These are phyloP conservation scores for Sordaria brevicollis DNA, from an alignment of 495 filamentous ascomycete species.

Conservation along the genomic window DNA sequence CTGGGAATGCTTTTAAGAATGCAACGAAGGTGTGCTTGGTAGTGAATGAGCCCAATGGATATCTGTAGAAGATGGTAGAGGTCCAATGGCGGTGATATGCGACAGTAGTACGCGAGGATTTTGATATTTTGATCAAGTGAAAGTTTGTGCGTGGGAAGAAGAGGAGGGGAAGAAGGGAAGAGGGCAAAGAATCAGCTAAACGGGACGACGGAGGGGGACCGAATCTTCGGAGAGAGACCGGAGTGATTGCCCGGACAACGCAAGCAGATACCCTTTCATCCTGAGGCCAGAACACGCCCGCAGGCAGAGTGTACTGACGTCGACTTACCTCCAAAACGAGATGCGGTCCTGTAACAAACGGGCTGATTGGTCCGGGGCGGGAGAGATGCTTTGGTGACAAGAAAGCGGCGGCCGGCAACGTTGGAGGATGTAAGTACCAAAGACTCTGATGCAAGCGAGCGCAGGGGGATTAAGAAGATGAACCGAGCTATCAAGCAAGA, in stretches of 20 bases:
- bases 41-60: background rate
- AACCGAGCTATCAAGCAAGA: conserved; percentile 46
- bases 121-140: background rate
- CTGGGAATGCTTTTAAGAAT: background rate
- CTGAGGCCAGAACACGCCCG: background rate
- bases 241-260: background rate
- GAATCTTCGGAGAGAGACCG: background rate
- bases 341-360: background rate
- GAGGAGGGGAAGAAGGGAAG: background rate
- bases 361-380: background rate
- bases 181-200: background rate
- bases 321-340: conserved; percentile 21
- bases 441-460: conserved; percentile 42
- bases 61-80: background rate
- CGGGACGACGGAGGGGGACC: background rate
- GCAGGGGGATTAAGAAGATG: conserved; percentile 38
- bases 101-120: background rate
- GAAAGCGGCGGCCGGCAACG: conserved; percentile 13
- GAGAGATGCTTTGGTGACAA: conserved; percentile 13
- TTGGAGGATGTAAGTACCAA: conserved; percentile 34
- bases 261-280: background rate
- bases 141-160: background rate
- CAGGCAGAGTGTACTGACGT: background rate
- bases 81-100: background rate
- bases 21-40: background rate